Base-by-base conservation (phyloP, 179 eudicot species). In the Corrigiola litoralis region DNA sequence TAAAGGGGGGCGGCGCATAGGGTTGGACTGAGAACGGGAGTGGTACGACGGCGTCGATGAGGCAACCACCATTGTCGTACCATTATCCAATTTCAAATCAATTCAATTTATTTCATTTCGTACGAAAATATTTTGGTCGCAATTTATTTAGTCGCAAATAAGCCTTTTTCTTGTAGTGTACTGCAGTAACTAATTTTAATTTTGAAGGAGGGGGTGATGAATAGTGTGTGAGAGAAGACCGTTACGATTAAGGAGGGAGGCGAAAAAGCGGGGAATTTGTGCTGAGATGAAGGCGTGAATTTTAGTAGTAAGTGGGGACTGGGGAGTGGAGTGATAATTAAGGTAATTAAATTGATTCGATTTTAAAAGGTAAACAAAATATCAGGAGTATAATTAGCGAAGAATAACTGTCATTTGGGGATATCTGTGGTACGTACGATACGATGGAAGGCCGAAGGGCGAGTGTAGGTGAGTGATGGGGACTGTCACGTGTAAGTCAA, bases 1-100 rank as follows among this genome's bases (percentile, higher is more conserved):
- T 71, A 78, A 54, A 28, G 76, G 71, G 4, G 67, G 82, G 12
- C 79, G 59, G 18, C 42, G n/a, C n/a, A n/a, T 67, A 56, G 79
- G 68, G 24, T 50, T 74, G 18, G 67, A 57, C 12, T 60, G 67
- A 4, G 77, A 58, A 73, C 80, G 51, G 6, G 57, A 46, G 24
- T n/a, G 56, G 74, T 66, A 69, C 16, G 81, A 50, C 40, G 75
- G 16, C 4, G 72, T 62, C 18, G 79, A 66, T 4, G 58, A 71
- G 4, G 76, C 71, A 0, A 69, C 67, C 71, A 66, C 63, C 51
- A 72, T 66, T 37, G 27, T 50, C 40, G 44, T 38, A 53, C 4
- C 46, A 52, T 16, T n/a, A n/a, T 34, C 49, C 44, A 44, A 50
- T 50, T 23, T 17, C 25, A 48, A 58, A 48, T 51, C 56, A 58